Evolutionary conservation across 2,329 filamentous ascomycete species (phyloP).

Genomic region (Microcyclospora tardicrescens): DNA sequence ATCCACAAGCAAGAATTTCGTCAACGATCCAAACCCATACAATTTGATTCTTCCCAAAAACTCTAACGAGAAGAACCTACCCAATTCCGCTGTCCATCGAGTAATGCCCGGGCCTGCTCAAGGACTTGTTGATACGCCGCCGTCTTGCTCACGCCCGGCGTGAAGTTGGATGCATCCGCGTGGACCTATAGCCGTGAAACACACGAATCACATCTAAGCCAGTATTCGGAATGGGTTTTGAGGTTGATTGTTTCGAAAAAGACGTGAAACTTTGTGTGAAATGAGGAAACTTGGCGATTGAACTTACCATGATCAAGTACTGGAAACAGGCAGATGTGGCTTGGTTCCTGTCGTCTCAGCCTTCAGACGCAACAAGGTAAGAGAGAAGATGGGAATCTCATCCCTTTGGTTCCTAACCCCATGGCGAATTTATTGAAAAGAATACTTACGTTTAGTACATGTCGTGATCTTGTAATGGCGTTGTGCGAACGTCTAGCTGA

Average conservation of each 20-base stretch:
- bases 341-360: not conserved
- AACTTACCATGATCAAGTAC: not conserved
- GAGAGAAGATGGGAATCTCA: too few relatives aligned
- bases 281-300: not conserved
- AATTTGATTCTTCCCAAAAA: not conserved
- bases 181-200: conserved; percentile 42
- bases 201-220: not conserved
- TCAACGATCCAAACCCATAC: not conserved
- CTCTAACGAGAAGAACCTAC: conserved; percentile 36
- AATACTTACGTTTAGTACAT: too few relatives aligned
- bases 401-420: too few relatives aligned
- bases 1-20: conserved; percentile 1
- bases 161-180: conserved; percentile 67
- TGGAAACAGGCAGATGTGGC: not conserved
- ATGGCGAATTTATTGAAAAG: too few relatives aligned
- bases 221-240: not conserved
- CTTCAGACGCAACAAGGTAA: too few relatives aligned
- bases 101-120: conserved; percentile 54
- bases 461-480: too few relatives aligned
- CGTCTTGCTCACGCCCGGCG: conserved; percentile 50
- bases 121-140: conserved; percentile 64
- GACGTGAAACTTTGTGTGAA: not conserved
- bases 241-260: not conserved
- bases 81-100: conserved; percentile 67
- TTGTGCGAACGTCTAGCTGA: too few relatives aligned